These are phyloP conservation scores for Lentinus brumalis DNA, from an alignment of 768 basidiomycete species.

Conservation along the genomic window DNA sequence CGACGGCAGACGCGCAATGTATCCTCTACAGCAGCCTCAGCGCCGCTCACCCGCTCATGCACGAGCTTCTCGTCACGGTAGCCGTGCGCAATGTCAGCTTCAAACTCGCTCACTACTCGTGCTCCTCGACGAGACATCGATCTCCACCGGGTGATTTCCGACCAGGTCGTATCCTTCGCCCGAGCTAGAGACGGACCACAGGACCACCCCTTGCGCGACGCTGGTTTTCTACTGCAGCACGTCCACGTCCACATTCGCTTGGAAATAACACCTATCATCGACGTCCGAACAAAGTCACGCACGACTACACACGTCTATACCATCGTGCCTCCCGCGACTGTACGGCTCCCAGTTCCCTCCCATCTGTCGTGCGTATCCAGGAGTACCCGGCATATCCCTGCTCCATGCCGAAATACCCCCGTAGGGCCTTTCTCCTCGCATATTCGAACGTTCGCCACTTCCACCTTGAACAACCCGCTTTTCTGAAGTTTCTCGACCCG, in stretches of 20 bases:
- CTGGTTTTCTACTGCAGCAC: not conserved
- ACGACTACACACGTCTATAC: not conserved
- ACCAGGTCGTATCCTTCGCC: not conserved
- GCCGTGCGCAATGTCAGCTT: not conserved
- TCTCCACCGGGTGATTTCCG: not conserved
- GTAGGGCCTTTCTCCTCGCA: not conserved
- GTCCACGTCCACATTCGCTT: not conserved
- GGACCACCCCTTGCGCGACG: not conserved
- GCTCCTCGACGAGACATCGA: not conserved
- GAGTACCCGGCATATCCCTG: not conserved
- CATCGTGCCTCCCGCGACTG: not conserved
- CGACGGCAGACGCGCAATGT: not conserved
- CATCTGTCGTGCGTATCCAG: not conserved
- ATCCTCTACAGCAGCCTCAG: not conserved
- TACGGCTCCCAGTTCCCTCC: not conserved
- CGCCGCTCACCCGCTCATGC: not conserved
- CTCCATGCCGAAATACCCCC: not conserved
- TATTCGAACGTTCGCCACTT: conserved; percentile 2
- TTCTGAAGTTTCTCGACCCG: conserved; percentile 2
- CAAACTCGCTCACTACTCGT: not conserved
- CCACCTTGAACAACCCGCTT: not conserved
- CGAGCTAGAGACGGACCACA: not conserved
- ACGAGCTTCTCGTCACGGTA: not conserved
- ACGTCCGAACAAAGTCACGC: too few species aligned
- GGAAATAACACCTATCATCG: too few species aligned